Percentiles rank a stretch among this genome's conserved stretches.
Evolutionary conservation across 495 filamentous ascomycete species (phyloP).

Genomic region (Paragyromitra xinjiangensis): DNA sequence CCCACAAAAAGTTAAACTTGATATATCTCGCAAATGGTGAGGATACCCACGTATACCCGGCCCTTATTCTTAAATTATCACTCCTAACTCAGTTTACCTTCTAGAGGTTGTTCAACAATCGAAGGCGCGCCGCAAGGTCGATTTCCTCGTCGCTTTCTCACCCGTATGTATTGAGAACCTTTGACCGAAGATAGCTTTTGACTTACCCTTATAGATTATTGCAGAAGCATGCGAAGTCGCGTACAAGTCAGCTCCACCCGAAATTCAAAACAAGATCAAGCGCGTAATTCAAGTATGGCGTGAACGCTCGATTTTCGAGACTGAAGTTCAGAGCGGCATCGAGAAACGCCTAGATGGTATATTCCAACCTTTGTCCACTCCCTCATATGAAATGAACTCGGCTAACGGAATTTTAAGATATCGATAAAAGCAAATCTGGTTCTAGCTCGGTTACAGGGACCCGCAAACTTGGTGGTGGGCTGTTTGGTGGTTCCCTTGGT

Average conservation of each 20-base stretch:
- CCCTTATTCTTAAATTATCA: not conserved
- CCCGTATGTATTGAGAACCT: slow-evolving; percentile 63
- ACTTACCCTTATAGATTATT: slow-evolving; percentile 67
- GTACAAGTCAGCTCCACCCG: slow-evolving; percentile 83
- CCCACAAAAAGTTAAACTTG: slow-evolving; percentile 85
- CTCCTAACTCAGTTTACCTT: slow-evolving; percentile 26
- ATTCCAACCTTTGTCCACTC: not conserved
- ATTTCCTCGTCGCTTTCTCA: slow-evolving; percentile 90
- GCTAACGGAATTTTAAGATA: slow-evolving; percentile 64
- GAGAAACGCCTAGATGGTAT: slow-evolving; percentile 81
- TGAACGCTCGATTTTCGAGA: slow-evolving; percentile 83
- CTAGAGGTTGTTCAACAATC: slow-evolving; percentile 96
- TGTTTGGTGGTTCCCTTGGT: slow-evolving; percentile 55
- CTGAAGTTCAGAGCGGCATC: slow-evolving; percentile 75
- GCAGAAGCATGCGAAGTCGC: slow-evolving; percentile 83
- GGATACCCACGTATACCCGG: slow-evolving; percentile 46
- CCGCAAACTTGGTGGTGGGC: slow-evolving; percentile 58
- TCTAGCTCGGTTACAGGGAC: slow-evolving; percentile 66
- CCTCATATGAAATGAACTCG: slow-evolving; percentile 6
- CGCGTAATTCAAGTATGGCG: slow-evolving; percentile 95
- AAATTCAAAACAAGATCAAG: slow-evolving; percentile 85
- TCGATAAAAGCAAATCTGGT: slow-evolving; percentile 75
- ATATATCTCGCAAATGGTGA: slow-evolving; percentile 94
- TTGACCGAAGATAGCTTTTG: not conserved
- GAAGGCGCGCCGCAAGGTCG: slow-evolving; percentile 85